Conservation (phyloP, 805 yeast species). For the Candida morakotiae region DNA sequence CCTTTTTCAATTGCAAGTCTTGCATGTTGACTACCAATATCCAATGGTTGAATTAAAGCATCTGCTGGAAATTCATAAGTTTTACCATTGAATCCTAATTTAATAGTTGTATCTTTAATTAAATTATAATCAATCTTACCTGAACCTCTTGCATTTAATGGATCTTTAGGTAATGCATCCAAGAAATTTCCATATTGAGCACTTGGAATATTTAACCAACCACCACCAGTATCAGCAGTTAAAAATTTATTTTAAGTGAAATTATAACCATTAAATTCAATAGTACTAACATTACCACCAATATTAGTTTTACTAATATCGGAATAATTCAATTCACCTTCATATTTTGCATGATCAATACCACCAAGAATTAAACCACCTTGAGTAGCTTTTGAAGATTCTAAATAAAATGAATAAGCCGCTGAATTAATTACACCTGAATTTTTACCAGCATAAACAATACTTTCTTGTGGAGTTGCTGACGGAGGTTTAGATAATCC, state of each 20-base stretch:
- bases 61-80: constrained; percentile 1
- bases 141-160: constrained; percentile 1
- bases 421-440: not conserved
- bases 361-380: constrained; percentile 4
- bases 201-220: not conserved
- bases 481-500: constrained; percentile 1
- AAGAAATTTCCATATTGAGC: constrained; percentile 1
- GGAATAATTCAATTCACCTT: not conserved
- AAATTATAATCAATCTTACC: not conserved
- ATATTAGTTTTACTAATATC: not conserved
- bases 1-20: not conserved
- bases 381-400: not conserved
- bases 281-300: not conserved
- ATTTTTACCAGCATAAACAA: not conserved
- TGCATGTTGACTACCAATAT: not conserved
- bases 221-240: constrained; percentile 5
- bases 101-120: not conserved
- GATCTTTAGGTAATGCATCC: constrained; percentile 1
- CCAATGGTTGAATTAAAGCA: not conserved
- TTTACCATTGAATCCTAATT: not conserved
- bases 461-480: not conserved
- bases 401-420: constrained; percentile 2
- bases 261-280: constrained; percentile 1
- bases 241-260: not conserved
- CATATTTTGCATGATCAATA: constrained; percentile 2